These are phyloP conservation scores for Dysphania ambrosioides DNA, from an alignment of 148 eudicot genomes.

Conservation along the genomic window DNA sequence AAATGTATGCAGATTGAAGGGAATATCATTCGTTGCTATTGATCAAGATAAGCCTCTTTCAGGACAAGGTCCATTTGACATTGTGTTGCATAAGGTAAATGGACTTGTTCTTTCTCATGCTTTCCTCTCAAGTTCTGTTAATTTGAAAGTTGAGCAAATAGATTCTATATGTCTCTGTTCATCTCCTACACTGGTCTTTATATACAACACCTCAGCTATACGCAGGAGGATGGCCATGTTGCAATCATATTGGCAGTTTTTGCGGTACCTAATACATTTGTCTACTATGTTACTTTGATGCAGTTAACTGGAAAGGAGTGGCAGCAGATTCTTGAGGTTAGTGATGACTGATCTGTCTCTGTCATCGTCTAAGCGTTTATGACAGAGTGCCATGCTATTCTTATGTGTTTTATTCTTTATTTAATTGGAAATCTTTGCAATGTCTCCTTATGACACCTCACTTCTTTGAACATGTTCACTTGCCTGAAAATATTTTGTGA, in stretches of 20 bases:
- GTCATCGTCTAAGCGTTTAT: neutral
- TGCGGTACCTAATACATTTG: neutral
- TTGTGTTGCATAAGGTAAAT: conserved; percentile 85
- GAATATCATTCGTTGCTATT: conserved; percentile 79
- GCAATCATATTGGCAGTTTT: neutral
- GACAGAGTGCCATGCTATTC: neutral
- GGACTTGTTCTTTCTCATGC: neutral
- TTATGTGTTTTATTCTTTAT: neutral
- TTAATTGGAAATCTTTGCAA: neutral
- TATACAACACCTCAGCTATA: neutral
- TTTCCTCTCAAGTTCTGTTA: neutral
- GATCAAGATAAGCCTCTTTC: conserved; percentile 71
- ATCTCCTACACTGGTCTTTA: neutral
- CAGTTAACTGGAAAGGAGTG: conserved; percentile 89
- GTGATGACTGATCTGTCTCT: conserved; percentile 25
- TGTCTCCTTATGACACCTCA: neutral
- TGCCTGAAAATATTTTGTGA: conserved; percentile 14
- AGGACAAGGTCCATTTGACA: conserved; percentile 96
- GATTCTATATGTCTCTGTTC: neutral
- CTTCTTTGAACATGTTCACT: neutral
- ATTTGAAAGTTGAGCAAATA: neutral
- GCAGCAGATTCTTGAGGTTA: conserved; percentile 86
- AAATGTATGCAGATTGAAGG: conserved; percentile 63
- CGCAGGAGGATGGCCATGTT: neutral
- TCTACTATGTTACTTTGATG: conserved; percentile 20